Evolutionary conservation across 306 rosid species (phyloP), one percentile per base, ranked within the genome.

Genomic region (Bauhinia variegata): DNA sequence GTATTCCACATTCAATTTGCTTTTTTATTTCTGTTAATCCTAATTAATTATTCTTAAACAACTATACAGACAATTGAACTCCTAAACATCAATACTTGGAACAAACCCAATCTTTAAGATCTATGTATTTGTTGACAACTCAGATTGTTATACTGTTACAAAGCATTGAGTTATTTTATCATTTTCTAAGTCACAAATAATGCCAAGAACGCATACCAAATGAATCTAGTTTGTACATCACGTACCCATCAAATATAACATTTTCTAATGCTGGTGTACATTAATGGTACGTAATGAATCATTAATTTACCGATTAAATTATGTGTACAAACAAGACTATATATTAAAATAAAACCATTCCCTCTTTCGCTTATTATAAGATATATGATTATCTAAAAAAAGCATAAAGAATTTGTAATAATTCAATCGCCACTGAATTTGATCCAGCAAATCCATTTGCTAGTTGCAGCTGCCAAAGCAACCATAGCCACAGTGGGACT

Each of bases 121-220:
- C 44, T 34, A 34, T 11, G 14, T 61, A 39, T 79, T 74, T 70
- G 60, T n/a, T n/a, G 60, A 80, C 96, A 88, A 41, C 89, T 82
- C 79, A 88, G 63, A 76, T 13, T 78, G 80, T 70, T 78, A 70
- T 66, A 48, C 49, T 31, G 47, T 30, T 13, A 28, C 56, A 34
- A 8, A 60, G 36, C 67, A 36, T 2, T 19, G 0, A 51, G 61
- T 30, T 60, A 49, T 19, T 36, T 36, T 61, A 78, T 43, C n/a
- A 78, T 38, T 12, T 58, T 66, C 47, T 49, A 31, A 51, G 60
- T 32, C 43, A 13, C 56, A 52, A 49, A 67, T 54, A 62, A 55
- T 60, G 48, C 32, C 55, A 52, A 59, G 6, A 31, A 19, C 13
- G 31, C 31, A 53, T 19, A 32, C 7, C 49, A 58, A 18, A 19